These are phyloP conservation scores for Fusarium odoratissimum DNA, from an alignment of 2,329 filamentous ascomycete genomes.

Conservation along the genomic window DNA sequence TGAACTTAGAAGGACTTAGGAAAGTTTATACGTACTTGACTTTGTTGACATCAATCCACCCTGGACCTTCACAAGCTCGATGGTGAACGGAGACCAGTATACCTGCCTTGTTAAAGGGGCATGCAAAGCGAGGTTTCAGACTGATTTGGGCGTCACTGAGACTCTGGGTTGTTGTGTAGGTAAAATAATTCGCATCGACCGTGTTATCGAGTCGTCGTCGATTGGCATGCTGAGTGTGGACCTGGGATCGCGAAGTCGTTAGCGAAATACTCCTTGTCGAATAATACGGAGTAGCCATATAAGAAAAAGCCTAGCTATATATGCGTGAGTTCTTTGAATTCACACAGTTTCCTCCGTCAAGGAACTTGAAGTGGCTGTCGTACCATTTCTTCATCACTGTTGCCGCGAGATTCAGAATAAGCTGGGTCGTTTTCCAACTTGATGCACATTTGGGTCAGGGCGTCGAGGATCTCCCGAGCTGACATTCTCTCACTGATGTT, in stretches of 20 bases:
- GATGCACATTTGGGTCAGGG: rapidly evolving
- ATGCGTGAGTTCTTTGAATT: background rate
- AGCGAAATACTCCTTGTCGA: background rate
- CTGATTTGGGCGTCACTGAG: rapidly evolving
- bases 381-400: background rate
- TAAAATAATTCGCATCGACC: background rate
- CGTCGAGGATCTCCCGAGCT: rapidly evolving
- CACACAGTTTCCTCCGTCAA: background rate
- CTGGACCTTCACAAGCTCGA: background rate
- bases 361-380: background rate
- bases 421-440: background rate
- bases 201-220: rapidly evolving
- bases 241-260: background rate
- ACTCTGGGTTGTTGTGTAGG: background rate
- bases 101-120: background rate
- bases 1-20: too few species aligned
- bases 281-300: rapidly evolving
- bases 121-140: background rate
- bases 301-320: background rate
- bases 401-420: background rate
- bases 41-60: background rate
- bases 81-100: rapidly evolving
- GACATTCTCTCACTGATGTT: background rate
- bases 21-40: background rate
- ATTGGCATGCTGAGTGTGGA: background rate